Conservation (phyloP, 148 eudicot species). For the Rhododendron molle region DNA sequence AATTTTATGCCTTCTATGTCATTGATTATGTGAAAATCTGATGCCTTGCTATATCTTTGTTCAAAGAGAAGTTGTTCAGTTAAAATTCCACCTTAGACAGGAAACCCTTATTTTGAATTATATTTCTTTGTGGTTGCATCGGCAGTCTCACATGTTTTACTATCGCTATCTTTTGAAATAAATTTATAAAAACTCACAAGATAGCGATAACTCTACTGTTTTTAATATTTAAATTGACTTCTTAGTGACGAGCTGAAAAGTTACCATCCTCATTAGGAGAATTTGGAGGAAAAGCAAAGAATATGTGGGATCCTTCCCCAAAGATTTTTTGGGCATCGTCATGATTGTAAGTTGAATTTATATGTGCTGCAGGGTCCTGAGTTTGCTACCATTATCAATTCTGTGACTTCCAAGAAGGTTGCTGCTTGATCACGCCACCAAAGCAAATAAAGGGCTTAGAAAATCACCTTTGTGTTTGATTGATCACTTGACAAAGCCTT, state of each 20-base stretch:
- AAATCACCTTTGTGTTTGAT: neutral
- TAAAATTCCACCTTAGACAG: neutral
- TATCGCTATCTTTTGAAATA: neutral
- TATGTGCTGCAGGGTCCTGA: conserved; percentile 77
- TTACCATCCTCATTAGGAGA: neutral
- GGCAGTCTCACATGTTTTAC: neutral
- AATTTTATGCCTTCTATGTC: neutral
- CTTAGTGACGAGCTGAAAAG: neutral
- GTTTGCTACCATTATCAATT: conserved; percentile 82
- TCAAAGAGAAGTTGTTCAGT: neutral
- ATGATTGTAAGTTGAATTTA: neutral
- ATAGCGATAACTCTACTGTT: neutral
- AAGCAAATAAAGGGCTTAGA: conserved; percentile 13
- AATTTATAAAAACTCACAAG: neutral
- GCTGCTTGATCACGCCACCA: conserved; percentile 52
- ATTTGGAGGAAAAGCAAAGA: neutral
- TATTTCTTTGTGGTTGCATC: neutral
- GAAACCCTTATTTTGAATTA: neutral
- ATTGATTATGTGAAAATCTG: neutral
- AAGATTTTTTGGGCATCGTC: neutral
- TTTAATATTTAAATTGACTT: neutral
- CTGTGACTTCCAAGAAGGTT: conserved; percentile 89
- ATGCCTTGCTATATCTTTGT: neutral
- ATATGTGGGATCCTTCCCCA: neutral
- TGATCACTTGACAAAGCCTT: neutral